These are phyloP conservation scores for Chiua sp. DNA, from an alignment of 1,284 basidiomycete species.

Conservation along the genomic window DNA sequence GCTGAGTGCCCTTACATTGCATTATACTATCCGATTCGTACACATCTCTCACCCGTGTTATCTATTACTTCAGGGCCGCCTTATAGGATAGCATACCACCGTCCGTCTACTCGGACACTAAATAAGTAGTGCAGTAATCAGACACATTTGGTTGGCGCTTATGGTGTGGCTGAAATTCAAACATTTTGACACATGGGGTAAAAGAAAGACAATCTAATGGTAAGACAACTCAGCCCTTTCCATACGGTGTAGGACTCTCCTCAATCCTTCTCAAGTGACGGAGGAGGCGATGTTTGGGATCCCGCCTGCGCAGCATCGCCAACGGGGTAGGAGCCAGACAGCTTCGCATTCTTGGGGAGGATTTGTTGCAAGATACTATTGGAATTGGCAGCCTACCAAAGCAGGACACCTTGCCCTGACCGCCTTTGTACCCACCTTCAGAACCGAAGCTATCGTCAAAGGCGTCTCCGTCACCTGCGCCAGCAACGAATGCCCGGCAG, in stretches of 20 bases:
- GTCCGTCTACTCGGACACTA: too few species aligned
- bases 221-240: conserved; percentile 12
- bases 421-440: conserved; percentile 28
- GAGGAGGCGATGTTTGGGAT: conserved; percentile 77
- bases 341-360: conserved; percentile 62
- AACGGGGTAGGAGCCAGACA: conserved; percentile 35
- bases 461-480: conserved; percentile 51
- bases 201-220: too few species aligned
- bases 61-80: too few species aligned
- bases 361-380: conserved; percentile 65
- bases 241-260: conserved; percentile 67
- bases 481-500: conserved; percentile 40
- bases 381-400: conserved; percentile 56
- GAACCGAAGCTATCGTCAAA: conserved; percentile 59
- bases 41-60: too few species aligned
- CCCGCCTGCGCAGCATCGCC: conserved; percentile 51
- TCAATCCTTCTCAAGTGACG: conserved; percentile 46
- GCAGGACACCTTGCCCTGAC: conserved; percentile 37
- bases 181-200: too few species aligned
- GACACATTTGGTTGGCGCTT: too few species aligned
- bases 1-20: too few species aligned
- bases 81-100: too few species aligned
- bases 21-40: too few species aligned
- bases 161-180: too few species aligned
- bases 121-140: too few species aligned